These are phyloP conservation scores for Aphanocladium album DNA, from an alignment of 2,329 filamentous ascomycete genomes.

Conservation along the genomic window DNA sequence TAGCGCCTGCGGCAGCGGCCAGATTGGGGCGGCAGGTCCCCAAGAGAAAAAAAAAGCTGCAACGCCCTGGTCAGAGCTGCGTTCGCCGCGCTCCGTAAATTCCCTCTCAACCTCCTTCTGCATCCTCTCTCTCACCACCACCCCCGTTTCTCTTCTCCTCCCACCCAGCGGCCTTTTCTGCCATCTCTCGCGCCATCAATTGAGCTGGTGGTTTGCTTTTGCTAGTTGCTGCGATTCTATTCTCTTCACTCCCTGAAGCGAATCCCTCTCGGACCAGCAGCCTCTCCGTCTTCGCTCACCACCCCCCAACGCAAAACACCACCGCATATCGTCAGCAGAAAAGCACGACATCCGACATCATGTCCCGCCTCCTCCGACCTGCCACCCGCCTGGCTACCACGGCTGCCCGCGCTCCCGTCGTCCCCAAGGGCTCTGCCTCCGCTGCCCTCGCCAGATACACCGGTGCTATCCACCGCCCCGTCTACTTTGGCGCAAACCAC, in stretches of 20 bases:
- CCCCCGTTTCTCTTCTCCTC: background rate
- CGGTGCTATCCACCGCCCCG: conserved; percentile 32
- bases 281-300: background rate
- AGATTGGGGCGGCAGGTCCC: background rate
- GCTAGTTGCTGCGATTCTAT: background rate
- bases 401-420: conserved; percentile 19
- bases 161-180: background rate
- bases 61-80: conserved; percentile 4
- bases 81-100: conserved; percentile 14
- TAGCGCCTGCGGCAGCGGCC: conserved; percentile 5
- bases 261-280: background rate
- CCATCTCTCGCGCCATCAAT: background rate
- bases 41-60: conserved; percentile 10
- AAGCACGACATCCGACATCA: conserved; percentile 21
- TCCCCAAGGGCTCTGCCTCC: conserved; percentile 28
- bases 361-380: conserved; percentile 50
- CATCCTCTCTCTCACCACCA: background rate
- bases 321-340: conserved; percentile 9
- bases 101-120: conserved; percentile 13
- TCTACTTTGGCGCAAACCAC: conserved; percentile 34
- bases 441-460: conserved; percentile 33
- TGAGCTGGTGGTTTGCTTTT: conserved; percentile 4
- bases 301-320: background rate
- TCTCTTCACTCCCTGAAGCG: background rate
- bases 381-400: conserved; percentile 44